Percentiles rank a stretch among this genome's conserved stretches.
phyloP scores from a whole-genome alignment of 2,329 filamentous ascomycete genomes.

The Akanthomyces lecanii region DNA sequence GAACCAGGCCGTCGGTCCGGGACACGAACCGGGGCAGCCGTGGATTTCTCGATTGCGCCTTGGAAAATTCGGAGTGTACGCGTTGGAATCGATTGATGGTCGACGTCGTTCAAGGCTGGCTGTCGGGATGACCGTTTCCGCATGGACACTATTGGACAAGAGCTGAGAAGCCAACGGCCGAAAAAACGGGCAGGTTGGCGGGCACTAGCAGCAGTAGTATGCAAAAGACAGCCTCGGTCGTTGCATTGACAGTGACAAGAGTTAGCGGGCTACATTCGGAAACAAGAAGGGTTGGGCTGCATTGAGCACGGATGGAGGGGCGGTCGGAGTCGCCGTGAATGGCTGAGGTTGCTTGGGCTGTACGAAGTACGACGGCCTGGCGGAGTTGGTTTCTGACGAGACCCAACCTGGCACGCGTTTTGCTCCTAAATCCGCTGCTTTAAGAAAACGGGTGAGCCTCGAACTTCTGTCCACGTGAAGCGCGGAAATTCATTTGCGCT shows the following conservation, averaged over 20 bases:
- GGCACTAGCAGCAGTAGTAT: slow-evolving; percentile 6
- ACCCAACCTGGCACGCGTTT: not conserved
- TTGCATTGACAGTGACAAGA: not conserved
- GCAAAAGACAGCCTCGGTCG: not conserved
- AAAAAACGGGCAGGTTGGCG: not conserved
- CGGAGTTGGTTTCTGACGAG: not conserved
- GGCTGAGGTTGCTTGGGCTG: not conserved
- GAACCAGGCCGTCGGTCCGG: not conserved
- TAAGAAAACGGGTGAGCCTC: not conserved
- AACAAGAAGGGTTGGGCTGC: slow-evolving; percentile 4
- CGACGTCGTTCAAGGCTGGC: not conserved
- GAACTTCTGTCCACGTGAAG: not conserved
- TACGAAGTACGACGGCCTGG: not conserved
- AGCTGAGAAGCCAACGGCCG: not conserved
- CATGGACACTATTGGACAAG: not conserved
- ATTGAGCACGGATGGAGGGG: slow-evolving; percentile 12
- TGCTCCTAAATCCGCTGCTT: not conserved
- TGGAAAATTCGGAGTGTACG: not conserved
- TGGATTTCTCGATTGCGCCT: not conserved
- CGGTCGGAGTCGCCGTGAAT: slow-evolving; percentile 12
- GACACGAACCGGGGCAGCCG: not conserved
- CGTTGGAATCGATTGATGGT: not conserved
- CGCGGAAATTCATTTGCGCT: not conserved
- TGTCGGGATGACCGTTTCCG: not conserved
- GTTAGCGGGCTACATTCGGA: not conserved